These are phyloP conservation scores for Amanita thiersii DNA, from an alignment of 768 basidiomycete species.

Conservation along the genomic window DNA sequence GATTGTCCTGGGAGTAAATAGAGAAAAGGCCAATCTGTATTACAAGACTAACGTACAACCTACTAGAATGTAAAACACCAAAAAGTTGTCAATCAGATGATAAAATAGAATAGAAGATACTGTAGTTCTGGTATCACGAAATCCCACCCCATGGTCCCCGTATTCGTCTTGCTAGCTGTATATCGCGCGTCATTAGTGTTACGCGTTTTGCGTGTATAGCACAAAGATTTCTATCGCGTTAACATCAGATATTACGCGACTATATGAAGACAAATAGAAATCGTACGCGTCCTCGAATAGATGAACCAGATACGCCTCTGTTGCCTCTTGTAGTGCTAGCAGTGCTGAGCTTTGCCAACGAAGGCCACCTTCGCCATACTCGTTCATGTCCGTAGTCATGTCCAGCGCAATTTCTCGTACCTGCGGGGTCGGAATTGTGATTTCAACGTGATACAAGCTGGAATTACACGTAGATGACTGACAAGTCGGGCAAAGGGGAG, in stretches of 20 bases:
- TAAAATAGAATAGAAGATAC: neutral
- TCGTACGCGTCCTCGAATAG: slow-evolving; percentile 93
- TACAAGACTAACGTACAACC: too few relatives aligned
- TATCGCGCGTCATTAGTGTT: slow-evolving; percentile 95
- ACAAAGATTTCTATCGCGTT: slow-evolving; percentile 72
- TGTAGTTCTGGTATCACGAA: slow-evolving; percentile 28
- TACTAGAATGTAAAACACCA: too few relatives aligned
- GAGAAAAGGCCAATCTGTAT: too few relatives aligned
- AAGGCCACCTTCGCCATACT: slow-evolving; percentile 49
- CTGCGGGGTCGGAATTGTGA: slow-evolving; percentile 31
- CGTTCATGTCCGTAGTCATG: slow-evolving; percentile 73
- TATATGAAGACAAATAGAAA: neutral
- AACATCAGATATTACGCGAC: slow-evolving; percentile 8
- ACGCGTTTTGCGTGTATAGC: slow-evolving; percentile 98
- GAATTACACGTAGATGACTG: slow-evolving; percentile 21
- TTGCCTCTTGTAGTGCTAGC: slow-evolving; percentile 92
- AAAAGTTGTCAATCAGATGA: slow-evolving; percentile 4
- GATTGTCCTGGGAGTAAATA: too few relatives aligned
- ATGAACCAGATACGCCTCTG: slow-evolving; percentile 91
- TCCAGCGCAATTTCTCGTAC: slow-evolving; percentile 93
- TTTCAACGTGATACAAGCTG: neutral
- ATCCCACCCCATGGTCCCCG: slow-evolving; percentile 83
- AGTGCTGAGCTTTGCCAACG: slow-evolving; percentile 97
- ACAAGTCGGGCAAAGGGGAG: slow-evolving; percentile 92
- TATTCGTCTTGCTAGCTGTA: slow-evolving; percentile 93